These are phyloP conservation scores for Corylus americana DNA, from an alignment of 306 rosid genomes.

Conservation along the genomic window DNA sequence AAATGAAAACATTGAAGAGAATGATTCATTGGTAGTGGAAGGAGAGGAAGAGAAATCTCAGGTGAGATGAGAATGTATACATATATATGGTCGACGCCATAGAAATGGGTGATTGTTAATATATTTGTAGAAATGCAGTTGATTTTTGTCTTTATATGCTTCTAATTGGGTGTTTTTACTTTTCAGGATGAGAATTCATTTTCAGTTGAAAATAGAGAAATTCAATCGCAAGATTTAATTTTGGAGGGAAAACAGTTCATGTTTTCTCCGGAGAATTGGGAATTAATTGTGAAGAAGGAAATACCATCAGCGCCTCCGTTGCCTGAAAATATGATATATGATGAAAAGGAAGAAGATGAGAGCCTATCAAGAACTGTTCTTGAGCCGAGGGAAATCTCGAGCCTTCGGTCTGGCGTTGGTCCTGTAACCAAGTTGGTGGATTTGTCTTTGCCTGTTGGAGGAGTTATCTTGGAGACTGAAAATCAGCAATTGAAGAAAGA, in stretches of 20 bases:
- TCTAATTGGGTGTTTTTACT: not conserved
- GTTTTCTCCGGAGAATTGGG: constrained; percentile 35
- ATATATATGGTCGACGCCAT: not conserved
- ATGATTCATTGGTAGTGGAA: constrained; percentile 9
- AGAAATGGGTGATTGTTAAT: not conserved
- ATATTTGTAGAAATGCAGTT: not conserved
- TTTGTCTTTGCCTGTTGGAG: constrained; percentile 25
- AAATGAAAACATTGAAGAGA: constrained; percentile 14
- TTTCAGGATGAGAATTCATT: constrained; percentile 33
- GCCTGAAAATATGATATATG: constrained; percentile 24
- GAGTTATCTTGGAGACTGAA: constrained; percentile 14
- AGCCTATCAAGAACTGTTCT: constrained; percentile 24
- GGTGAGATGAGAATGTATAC: not conserved
- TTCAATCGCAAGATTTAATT: constrained; percentile 36
- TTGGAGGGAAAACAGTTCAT: constrained; percentile 28
- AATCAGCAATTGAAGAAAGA: constrained; percentile 7
- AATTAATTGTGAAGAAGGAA: constrained; percentile 26
- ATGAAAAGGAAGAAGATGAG: constrained; percentile 33
- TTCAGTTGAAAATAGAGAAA: constrained; percentile 38
- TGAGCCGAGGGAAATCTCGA: constrained; percentile 10
- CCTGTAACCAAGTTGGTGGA: constrained; percentile 25
- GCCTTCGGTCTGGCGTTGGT: constrained; percentile 19
- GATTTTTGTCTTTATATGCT: constrained; percentile 12
- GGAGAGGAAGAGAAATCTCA: constrained; percentile 2
- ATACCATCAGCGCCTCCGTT: constrained; percentile 40